These are phyloP conservation scores for Fibroporia radiculosa DNA, from an alignment of 768 basidiomycete genomes.

Conservation along the genomic window DNA sequence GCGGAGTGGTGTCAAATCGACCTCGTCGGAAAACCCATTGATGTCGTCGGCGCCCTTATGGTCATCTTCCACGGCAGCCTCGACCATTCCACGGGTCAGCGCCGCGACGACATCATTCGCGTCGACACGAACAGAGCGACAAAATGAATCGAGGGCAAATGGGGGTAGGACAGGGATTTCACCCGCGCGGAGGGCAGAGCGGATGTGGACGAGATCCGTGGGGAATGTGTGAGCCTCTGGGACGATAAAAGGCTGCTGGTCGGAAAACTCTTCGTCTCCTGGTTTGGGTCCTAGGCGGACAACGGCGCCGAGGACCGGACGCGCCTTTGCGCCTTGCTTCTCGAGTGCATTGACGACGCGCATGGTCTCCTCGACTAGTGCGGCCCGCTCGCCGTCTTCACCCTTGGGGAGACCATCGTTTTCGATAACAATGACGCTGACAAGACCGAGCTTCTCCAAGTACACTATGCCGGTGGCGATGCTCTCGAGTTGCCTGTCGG, in stretches of 20 bases:
- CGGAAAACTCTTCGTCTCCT: constrained; percentile 24
- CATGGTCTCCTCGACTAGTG: constrained; percentile 74
- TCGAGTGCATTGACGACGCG: constrained; percentile 78
- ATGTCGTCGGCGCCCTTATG: constrained; percentile 26
- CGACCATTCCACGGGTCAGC: constrained; percentile 76
- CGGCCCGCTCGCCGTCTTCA: constrained; percentile 58
- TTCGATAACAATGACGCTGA: constrained; percentile 93
- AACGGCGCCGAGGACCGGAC: constrained; percentile 83
- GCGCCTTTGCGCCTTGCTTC: constrained; percentile 75
- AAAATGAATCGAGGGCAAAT: constrained; percentile 86
- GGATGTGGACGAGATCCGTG: constrained; percentile 74
- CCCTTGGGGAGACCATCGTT: constrained; percentile 69
- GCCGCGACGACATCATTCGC: constrained; percentile 87
- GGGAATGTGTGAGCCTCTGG: constrained; percentile 79
- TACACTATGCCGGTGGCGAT: constrained; percentile 91
- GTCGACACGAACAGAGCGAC: constrained; percentile 76
- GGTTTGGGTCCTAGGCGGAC: constrained; percentile 80
- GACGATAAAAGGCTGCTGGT: constrained; percentile 28
- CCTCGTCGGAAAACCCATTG: constrained; percentile 35
- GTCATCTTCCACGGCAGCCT: constrained; percentile 42
- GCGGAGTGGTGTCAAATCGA: constrained; percentile 88
- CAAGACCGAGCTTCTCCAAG: constrained; percentile 90
- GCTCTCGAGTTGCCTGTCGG: constrained; percentile 86
- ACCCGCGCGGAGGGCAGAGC: constrained; percentile 83
- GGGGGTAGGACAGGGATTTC: constrained; percentile 96